A percentile compares a stretch with the other conserved stretches of the same genome.
Conservation (phyloP, 1,284 basidiomycete genomes). For the Peniophora sp. region DNA sequence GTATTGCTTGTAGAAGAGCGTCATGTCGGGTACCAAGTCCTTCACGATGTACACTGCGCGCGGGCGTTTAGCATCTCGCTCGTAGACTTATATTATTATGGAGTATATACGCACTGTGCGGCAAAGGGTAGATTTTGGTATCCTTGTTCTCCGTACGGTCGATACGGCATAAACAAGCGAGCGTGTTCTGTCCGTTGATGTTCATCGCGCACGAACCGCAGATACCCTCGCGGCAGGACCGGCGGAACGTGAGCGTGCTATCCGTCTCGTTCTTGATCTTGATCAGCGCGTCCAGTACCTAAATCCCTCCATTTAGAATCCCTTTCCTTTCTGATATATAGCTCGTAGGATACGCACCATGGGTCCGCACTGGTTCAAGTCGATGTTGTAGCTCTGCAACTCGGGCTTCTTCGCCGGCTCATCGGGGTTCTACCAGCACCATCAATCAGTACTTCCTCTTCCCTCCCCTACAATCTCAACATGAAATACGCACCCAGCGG, state of each 20-base stretch:
- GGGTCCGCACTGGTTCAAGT: slow-evolving; percentile 92
- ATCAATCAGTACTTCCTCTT: neutral
- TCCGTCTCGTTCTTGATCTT: slow-evolving; percentile 99
- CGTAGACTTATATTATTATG: neutral
- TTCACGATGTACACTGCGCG: slow-evolving; percentile 95
- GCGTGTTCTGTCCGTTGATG: slow-evolving; percentile 96
- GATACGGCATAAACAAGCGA: slow-evolving; percentile 96
- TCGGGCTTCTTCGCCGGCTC: slow-evolving; percentile 88
- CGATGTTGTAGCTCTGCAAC: slow-evolving; percentile 88
- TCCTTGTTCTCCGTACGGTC: slow-evolving; percentile 70
- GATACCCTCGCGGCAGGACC: slow-evolving; percentile 96
- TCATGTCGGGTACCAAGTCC: slow-evolving; percentile 90
- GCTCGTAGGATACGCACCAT: slow-evolving; percentile 58
- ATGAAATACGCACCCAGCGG: slow-evolving; percentile 64
- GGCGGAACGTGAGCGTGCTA: slow-evolving; percentile 93
- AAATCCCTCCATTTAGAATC: neutral
- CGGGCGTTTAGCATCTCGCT: neutral
- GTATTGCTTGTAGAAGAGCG: slow-evolving; percentile 98
- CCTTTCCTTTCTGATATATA: slow-evolving; percentile 1
- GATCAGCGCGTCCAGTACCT: slow-evolving; percentile 89
- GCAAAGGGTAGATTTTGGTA: slow-evolving; percentile 95
- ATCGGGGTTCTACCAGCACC: slow-evolving; percentile 76
- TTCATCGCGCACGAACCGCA: slow-evolving; percentile 99
- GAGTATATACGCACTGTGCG: slow-evolving; percentile 70
- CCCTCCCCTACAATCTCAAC: neutral